phyloP scores from a whole-genome alignment of 331 rosid species.

The Acacia concinna region DNA sequence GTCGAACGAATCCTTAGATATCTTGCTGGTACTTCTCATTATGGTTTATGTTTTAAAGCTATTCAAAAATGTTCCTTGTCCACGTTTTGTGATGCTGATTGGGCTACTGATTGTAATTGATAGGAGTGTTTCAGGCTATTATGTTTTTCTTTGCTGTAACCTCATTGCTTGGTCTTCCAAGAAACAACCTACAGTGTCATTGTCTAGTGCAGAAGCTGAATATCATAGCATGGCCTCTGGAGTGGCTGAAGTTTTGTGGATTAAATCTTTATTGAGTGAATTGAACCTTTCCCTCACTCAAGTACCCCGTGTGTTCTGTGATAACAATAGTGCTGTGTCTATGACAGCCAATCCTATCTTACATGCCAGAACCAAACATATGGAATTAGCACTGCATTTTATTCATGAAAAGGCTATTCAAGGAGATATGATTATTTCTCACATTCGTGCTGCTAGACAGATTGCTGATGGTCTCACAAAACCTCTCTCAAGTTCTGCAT shows the following conservation, averaged over 20 bases:
- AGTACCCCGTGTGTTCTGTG: no score
- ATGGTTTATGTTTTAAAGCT: neutral
- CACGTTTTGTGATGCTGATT: neutral
- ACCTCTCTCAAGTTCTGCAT: no score
- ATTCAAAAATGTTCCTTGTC: rapidly evolving
- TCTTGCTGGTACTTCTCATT: rapidly evolving
- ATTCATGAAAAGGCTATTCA: no score
- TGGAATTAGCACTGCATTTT: no score
- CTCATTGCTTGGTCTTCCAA: neutral
- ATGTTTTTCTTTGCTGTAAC: neutral
- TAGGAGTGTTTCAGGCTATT: neutral
- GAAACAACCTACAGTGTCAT: neutral
- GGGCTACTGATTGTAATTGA: neutral
- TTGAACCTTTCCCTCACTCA: no score
- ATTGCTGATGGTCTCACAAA: no score
- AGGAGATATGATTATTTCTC: no score
- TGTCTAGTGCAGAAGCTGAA: neutral
- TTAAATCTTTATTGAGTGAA: neutral
- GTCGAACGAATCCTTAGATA: no score
- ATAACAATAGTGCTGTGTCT: no score
- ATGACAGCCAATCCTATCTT: no score
- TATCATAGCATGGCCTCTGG: neutral
- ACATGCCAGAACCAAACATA: no score
- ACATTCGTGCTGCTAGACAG: no score
- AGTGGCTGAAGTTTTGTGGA: neutral